Conservation (phyloP, 768 basidiomycete species). For the Xerocomellus chrysenteron region DNA sequence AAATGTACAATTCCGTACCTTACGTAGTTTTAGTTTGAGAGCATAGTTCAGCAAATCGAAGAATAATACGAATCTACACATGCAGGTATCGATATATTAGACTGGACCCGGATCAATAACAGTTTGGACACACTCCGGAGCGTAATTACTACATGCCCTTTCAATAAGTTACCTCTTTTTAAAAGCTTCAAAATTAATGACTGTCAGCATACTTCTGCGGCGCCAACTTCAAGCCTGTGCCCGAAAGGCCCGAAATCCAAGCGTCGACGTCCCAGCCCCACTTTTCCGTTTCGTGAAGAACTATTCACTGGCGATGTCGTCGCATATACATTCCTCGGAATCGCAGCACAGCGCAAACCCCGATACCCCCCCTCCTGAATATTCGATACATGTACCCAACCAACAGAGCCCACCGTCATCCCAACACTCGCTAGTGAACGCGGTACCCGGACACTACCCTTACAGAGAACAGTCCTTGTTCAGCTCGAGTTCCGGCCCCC, state of each 20-base stretch:
- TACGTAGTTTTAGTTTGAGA: not conserved
- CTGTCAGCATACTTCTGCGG: not conserved
- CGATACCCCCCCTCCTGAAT: constrained; percentile 31
- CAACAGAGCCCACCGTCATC: constrained; percentile 15
- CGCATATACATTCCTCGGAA: constrained; percentile 11
- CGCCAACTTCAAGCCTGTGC: not conserved
- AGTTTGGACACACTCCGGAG: not conserved
- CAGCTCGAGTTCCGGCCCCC: constrained; percentile 14
- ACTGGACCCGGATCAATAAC: not conserved
- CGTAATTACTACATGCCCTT: not conserved
- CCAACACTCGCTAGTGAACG: constrained; percentile 15
- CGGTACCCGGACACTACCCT: constrained; percentile 15
- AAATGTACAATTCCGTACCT: not conserved
- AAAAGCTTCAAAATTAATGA: not conserved
- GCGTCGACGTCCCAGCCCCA: not conserved
- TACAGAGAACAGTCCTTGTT: constrained; percentile 16
- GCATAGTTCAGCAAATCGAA: not conserved
- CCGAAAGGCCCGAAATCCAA: not conserved
- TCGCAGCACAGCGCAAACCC: constrained; percentile 24
- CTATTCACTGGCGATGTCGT: constrained; percentile 10
- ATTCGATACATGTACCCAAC: constrained; percentile 20
- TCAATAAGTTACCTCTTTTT: not conserved
- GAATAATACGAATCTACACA: not conserved
- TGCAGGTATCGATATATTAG: not conserved
- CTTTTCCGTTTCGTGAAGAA: not conserved